Percentiles rank a stretch among this genome's conserved stretches.
These are phyloP conservation scores for Alopecurus myosuroides DNA, from an alignment of 176 grass and related monocot genomes.

Conservation along the genomic window DNA sequence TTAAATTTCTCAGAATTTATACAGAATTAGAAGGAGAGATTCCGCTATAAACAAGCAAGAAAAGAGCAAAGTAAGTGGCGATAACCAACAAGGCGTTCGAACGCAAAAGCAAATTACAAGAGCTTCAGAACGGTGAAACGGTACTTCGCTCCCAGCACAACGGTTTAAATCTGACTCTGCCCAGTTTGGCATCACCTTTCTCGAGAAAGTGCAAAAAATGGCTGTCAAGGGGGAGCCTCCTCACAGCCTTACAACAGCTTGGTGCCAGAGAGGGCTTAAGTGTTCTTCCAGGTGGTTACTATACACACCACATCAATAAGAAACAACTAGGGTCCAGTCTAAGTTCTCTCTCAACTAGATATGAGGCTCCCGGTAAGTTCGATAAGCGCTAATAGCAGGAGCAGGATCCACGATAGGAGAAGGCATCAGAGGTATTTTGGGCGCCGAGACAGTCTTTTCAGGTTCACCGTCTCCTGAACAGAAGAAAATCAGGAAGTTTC, in stretches of 20 bases:
- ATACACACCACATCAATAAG: slow-evolving; percentile 2
- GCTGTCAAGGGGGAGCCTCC: not conserved
- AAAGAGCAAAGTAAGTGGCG: not conserved
- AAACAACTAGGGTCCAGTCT: not conserved
- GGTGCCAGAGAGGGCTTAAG: not conserved
- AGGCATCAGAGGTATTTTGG: slow-evolving; percentile 39
- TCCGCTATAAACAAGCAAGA: not conserved
- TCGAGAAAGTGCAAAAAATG: slow-evolving; percentile 13
- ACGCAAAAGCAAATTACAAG: not conserved
- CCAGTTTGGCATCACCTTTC: slow-evolving; percentile 5
- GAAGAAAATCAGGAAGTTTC: not conserved
- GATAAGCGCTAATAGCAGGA: not conserved
- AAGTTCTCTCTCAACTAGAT: not conserved
- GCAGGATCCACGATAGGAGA: not conserved
- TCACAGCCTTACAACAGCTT: not conserved
- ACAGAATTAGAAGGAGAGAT: too few species aligned
- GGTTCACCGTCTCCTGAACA: slow-evolving; percentile 56
- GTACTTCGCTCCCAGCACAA: not conserved
- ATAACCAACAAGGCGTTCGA: not conserved
- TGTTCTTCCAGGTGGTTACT: slow-evolving; percentile 7
- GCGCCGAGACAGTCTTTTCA: slow-evolving; percentile 55
- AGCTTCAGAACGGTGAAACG: not conserved
- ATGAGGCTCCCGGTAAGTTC: slow-evolving; percentile 2
- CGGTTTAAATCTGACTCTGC: not conserved
- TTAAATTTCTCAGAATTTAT: too few species aligned